Conservation (phyloP, 495 filamentous ascomycete genomes). For the Aspergillus homomorphus region DNA sequence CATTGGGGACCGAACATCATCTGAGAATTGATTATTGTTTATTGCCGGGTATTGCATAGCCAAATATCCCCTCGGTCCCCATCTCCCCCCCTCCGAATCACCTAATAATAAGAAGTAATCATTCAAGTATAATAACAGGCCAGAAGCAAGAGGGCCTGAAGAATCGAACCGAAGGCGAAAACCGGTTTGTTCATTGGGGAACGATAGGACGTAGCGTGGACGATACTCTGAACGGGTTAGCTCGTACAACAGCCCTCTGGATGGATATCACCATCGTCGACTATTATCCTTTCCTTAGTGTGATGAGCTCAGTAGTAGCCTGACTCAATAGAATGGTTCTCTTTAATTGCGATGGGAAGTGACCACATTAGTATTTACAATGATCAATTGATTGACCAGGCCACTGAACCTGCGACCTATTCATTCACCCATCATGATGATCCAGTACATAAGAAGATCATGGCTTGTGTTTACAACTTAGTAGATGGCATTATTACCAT, state of each 20-base stretch:
- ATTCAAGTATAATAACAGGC: too few relatives aligned
- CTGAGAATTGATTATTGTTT: background rate
- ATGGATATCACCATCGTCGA: background rate
- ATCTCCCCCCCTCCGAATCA: too few relatives aligned
- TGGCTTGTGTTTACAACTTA: background rate
- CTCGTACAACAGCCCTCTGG: background rate
- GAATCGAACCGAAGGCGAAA: background rate
- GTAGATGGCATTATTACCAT: background rate
- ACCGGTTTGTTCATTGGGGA: slow-evolving; percentile 2
- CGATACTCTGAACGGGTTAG: slow-evolving; percentile 5
- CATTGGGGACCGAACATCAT: background rate
- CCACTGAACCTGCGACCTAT: too few relatives aligned
- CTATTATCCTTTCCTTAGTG: background rate
- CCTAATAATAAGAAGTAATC: too few relatives aligned
- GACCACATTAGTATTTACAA: too few relatives aligned
- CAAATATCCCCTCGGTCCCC: too few relatives aligned
- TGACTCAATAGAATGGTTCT: background rate
- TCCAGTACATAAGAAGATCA: slow-evolving; percentile 5
- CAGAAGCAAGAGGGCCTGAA: background rate
- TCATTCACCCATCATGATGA: too few relatives aligned
- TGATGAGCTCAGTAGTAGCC: background rate
- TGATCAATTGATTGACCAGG: too few relatives aligned
- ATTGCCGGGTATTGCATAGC: background rate
- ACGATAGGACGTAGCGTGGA: background rate
- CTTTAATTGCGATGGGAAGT: too few relatives aligned